These are phyloP conservation scores for Trypethelium eluteriae DNA, from an alignment of 495 filamentous ascomycete species.

Conservation along the genomic window DNA sequence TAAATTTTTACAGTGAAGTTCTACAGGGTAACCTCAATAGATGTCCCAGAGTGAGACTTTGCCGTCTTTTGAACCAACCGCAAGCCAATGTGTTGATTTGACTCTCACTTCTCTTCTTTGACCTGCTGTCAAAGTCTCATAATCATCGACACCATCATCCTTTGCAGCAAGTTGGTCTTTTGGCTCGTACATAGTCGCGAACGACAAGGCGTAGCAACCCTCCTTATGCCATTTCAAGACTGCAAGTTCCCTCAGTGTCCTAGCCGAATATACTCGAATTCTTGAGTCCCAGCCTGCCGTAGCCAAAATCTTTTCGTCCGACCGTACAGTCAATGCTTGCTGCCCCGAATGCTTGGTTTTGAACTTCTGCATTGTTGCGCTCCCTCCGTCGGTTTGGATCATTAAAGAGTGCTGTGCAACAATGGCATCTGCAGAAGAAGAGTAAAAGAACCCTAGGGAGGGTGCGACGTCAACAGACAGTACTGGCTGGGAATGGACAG, in stretches of 20 bases:
- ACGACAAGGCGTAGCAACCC: constrained; percentile 79
- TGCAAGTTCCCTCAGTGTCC: constrained; percentile 78
- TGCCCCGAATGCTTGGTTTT: constrained; percentile 87
- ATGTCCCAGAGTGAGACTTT: constrained; percentile 96
- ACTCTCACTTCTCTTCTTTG: constrained; percentile 52
- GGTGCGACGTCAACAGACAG: constrained; percentile 67
- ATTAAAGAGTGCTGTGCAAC: constrained; percentile 52
- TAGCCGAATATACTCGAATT: constrained; percentile 70
- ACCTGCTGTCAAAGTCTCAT: constrained; percentile 15
- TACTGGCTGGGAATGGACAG: constrained; percentile 74
- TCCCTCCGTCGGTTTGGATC: constrained; percentile 31
- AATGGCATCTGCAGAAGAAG: constrained; percentile 72
- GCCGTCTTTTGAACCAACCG: constrained; percentile 86
- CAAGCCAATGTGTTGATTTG: constrained; percentile 76
- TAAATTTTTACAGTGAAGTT: constrained; percentile 33
- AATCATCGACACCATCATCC: not conserved
- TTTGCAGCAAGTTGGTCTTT: constrained; percentile 26
- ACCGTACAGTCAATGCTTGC: constrained; percentile 68
- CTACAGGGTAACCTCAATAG: constrained; percentile 46
- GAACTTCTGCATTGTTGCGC: constrained; percentile 26
- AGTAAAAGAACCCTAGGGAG: constrained; percentile 55
- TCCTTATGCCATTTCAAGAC: constrained; percentile 94
- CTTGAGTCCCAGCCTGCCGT: constrained; percentile 90
- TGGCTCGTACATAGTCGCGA: constrained; percentile 43
- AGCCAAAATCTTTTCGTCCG: constrained; percentile 74